These are phyloP conservation scores for Isatis lusitanica DNA, from an alignment of 441 rosid species.

Conservation along the genomic window DNA sequence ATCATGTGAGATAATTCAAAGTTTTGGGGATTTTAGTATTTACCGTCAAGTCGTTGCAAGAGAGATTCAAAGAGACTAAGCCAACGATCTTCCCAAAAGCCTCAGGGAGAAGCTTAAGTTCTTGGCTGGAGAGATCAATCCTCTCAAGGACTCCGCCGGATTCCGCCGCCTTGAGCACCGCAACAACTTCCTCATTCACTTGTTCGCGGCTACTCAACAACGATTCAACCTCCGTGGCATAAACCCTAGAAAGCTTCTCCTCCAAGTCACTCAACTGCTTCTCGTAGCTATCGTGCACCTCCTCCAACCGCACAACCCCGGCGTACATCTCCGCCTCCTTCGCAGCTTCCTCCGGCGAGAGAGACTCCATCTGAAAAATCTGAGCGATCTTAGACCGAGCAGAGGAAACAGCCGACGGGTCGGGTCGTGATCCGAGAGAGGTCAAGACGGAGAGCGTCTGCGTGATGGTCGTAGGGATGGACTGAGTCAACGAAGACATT, in stretches of 20 bases:
- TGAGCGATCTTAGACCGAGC: conserved; percentile 65
- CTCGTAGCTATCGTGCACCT: conserved; percentile 72
- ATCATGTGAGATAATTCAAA: neutral
- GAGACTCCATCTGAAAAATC: conserved; percentile 41
- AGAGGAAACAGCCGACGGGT: conserved; percentile 67
- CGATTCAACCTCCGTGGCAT: conserved; percentile 45
- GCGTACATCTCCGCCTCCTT: conserved; percentile 49
- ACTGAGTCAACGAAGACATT: conserved; percentile 62
- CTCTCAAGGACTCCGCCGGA: conserved; percentile 44
- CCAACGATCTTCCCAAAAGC: conserved; percentile 65
- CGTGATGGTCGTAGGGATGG: conserved; percentile 60
- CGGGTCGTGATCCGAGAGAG: conserved; percentile 85
- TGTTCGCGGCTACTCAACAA: conserved; percentile 35
- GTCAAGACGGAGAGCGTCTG: conserved; percentile 69
- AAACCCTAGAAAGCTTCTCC: conserved; percentile 61
- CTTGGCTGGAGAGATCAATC: conserved; percentile 62
- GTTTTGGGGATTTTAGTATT: neutral
- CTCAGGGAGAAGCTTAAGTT: conserved; percentile 67
- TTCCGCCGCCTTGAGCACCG: conserved; percentile 52
- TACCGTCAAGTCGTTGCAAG: conserved; percentile 77
- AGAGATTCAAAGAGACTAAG: conserved; percentile 59
- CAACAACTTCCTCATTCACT: conserved; percentile 55
- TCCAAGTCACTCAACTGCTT: conserved; percentile 71
- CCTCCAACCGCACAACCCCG: conserved; percentile 64
- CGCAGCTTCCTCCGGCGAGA: conserved; percentile 56